phyloP scores from a whole-genome alignment of 768 basidiomycete species.

The Gautieria morchelliformis region DNA sequence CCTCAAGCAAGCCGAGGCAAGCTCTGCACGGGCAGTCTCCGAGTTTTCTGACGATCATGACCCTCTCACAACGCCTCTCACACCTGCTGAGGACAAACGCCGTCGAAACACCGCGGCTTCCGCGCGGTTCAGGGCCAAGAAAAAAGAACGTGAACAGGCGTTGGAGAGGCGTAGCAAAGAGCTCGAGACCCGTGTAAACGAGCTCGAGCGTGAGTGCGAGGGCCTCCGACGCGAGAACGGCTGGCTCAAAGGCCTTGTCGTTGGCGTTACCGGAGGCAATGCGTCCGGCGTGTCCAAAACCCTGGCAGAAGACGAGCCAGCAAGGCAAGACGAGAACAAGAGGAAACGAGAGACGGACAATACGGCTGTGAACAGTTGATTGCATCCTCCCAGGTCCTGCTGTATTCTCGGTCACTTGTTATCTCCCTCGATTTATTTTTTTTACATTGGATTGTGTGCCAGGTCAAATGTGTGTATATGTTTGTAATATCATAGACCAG shows the following conservation, averaged over 20 bases:
- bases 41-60: slow-evolving; percentile 10
- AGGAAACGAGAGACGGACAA: slow-evolving; percentile 3
- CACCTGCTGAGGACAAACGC: slow-evolving; percentile 81
- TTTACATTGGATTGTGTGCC: not conserved
- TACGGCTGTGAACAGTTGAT: not conserved
- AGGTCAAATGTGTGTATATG: no score
- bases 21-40: slow-evolving; percentile 3
- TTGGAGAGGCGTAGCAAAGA: slow-evolving; percentile 81
- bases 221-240: slow-evolving; percentile 81
- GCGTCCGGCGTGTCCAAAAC: not conserved
- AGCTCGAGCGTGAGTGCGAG: slow-evolving; percentile 89
- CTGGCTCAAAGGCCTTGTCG: slow-evolving; percentile 85
- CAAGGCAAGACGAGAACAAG: not conserved
- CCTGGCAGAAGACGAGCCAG: not conserved
- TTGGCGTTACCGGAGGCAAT: slow-evolving; percentile 52
- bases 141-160: slow-evolving; percentile 90
- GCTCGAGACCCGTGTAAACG: slow-evolving; percentile 65
- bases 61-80: slow-evolving; percentile 23
- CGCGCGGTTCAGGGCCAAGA: slow-evolving; percentile 89
- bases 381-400: no score
- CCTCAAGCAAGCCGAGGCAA: not conserved
- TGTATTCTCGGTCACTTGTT: no score
- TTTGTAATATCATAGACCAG: no score
- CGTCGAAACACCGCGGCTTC: slow-evolving; percentile 88
- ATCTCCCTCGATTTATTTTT: not conserved